These are phyloP conservation scores for Solanum etuberosum DNA, from an alignment of 257 asterid species.

Conservation along the genomic window DNA sequence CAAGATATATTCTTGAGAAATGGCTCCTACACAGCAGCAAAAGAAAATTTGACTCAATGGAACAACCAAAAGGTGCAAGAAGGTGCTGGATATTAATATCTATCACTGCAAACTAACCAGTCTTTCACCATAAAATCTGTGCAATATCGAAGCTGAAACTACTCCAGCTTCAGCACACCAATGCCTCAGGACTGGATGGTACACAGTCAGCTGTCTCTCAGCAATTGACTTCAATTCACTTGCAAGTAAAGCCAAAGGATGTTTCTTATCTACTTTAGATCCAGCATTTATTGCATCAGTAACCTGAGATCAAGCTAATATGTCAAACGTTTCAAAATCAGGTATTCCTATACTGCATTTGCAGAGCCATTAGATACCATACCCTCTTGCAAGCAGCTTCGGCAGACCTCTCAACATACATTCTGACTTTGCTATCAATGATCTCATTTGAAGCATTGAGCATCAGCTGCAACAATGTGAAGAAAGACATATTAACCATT, in stretches of 20 bases:
- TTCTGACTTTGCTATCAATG: slow-evolving; percentile 42
- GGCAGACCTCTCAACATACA: slow-evolving; percentile 51
- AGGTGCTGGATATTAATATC: not conserved
- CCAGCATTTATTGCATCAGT: slow-evolving; percentile 29
- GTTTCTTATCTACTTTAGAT: slow-evolving; percentile 31
- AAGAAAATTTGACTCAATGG: slow-evolving; percentile 10
- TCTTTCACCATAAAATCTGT: slow-evolving; percentile 75
- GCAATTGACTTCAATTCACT: slow-evolving; percentile 56
- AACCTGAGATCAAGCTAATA: slow-evolving; percentile 37
- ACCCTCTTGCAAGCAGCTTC: slow-evolving; percentile 82
- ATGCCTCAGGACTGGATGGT: slow-evolving; percentile 52
- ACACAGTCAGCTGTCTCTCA: slow-evolving; percentile 51
- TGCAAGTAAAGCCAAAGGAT: slow-evolving; percentile 75
- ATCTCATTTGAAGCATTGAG: slow-evolving; percentile 34
- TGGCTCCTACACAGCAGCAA: slow-evolving; percentile 44
- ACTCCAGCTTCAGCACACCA: slow-evolving; percentile 67
- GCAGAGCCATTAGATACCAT: slow-evolving; percentile 8
- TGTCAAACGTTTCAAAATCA: slow-evolving; percentile 9
- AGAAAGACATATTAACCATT: not conserved
- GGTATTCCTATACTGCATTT: slow-evolving; percentile 3
- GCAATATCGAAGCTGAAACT: slow-evolving; percentile 56
- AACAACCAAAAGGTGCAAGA: not conserved
- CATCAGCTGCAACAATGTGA: slow-evolving; percentile 34
- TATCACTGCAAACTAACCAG: slow-evolving; percentile 42
- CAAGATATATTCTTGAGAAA: slow-evolving; percentile 55